Conservation (phyloP, 805 yeast species). For the Priceomyces haplophilus region DNA sequence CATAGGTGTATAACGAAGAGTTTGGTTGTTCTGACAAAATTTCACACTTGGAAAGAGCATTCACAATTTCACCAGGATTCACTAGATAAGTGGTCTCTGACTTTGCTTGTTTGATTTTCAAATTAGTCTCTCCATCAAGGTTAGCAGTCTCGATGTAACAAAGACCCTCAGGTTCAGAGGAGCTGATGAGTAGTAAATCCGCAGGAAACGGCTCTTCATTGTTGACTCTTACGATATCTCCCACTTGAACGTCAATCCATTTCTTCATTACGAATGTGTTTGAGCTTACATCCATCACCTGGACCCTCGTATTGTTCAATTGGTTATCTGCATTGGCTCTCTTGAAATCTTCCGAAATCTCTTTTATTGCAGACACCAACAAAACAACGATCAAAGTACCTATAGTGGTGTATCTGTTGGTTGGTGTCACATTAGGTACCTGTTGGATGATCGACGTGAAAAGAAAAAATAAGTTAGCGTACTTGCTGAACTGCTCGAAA, state of each 20-base stretch:
- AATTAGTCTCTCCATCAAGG: slow-evolving; percentile 94
- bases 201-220: slow-evolving; percentile 95
- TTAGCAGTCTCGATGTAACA: slow-evolving; percentile 98
- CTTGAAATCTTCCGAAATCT: slow-evolving; percentile 84
- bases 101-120: slow-evolving; percentile 88
- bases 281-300: slow-evolving; percentile 53
- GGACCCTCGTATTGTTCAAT: slow-evolving; percentile 72
- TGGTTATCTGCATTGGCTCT: slow-evolving; percentile 87
- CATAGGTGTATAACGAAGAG: slow-evolving; percentile 89
- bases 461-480: slow-evolving; percentile 90
- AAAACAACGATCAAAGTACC: slow-evolving; percentile 85
- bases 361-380: slow-evolving; percentile 88
- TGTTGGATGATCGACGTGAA: slow-evolving; percentile 94
- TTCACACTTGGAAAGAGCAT: slow-evolving; percentile 30
- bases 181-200: slow-evolving; percentile 75
- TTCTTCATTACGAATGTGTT: slow-evolving; percentile 64
- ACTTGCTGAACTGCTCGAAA: slow-evolving; percentile 95
- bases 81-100: slow-evolving; percentile 73
- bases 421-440: slow-evolving; percentile 95
- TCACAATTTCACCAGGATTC: slow-evolving; percentile 54
- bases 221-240: slow-evolving; percentile 81
- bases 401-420: slow-evolving; percentile 92
- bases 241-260: slow-evolving; percentile 89
- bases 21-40: slow-evolving; percentile 89
- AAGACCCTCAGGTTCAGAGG: slow-evolving; percentile 97